Evolutionary conservation across 2,329 filamentous ascomycete genomes (phyloP).

Genomic region (Penicillium sp.): DNA sequence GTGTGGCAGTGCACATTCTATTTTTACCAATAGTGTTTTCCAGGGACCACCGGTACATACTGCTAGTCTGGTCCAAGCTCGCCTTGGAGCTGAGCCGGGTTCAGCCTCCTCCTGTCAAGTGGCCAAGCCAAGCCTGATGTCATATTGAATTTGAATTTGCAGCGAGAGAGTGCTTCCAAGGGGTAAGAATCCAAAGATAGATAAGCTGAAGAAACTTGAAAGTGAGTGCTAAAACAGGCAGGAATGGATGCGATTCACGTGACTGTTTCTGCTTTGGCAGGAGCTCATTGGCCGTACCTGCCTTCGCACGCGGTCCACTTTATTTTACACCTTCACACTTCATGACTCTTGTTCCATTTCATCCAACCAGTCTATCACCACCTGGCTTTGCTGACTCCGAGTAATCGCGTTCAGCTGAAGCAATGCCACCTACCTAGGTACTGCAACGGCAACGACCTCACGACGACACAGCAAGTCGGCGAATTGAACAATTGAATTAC

Average conservation of each 20-base stretch:
- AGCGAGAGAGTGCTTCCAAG: not conserved
- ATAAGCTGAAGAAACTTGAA: too few species aligned
- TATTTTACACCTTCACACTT: not conserved
- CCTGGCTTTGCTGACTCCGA: too few species aligned
- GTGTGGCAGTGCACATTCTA: conserved; percentile 11
- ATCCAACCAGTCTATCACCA: too few species aligned
- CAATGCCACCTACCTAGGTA: too few species aligned
- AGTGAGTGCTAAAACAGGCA: not conserved
- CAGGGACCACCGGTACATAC: too few species aligned
- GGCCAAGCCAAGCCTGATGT: not conserved
- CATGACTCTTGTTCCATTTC: not conserved
- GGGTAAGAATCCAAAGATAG: not conserved
- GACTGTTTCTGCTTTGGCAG: not conserved
- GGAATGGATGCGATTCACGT: not conserved
- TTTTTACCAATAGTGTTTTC: conserved; percentile 3
- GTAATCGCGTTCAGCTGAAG: too few species aligned
- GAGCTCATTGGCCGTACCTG: not conserved
- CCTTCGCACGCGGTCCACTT: not conserved
- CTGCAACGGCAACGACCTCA: too few species aligned
- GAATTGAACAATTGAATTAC: too few species aligned
- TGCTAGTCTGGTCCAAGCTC: not conserved
- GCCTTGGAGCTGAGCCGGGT: not conserved
- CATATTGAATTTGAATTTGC: too few species aligned
- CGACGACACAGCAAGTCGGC: too few species aligned
- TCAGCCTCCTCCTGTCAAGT: not conserved